Base-by-base conservation (phyloP, 2,329 filamentous ascomycete genomes). In the Talaromyces sp. region DNA sequence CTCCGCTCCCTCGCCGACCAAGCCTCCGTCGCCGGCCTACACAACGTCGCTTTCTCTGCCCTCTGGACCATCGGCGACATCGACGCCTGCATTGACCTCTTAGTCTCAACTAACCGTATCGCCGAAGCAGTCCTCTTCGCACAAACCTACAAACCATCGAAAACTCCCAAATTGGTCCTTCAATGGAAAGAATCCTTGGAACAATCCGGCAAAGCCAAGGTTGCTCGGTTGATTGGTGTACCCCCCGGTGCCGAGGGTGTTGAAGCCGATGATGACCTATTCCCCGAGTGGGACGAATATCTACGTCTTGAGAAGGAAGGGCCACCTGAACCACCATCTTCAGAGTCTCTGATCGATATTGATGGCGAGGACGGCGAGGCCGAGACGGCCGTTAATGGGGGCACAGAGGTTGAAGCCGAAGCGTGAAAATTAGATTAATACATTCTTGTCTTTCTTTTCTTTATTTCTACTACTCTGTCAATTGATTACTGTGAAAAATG, bases 231-330 rank as follows among this genome's bases (percentile, higher is more conserved):
- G 60, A 86, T 99, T 63, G 94, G 91, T 67, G 85, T 92, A 0
- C 95, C 95, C 0, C 91, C 88, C 0, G 89, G 91, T 71, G 91
- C 93, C 67, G 80, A 72, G 34, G 43, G 36, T 13, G 65, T 69
- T n/a, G 68, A 70, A 15, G 81, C 82, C 6, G 85, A 88, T 67
- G 90, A 90, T 47, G 93, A 96, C 2, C 85, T 99, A 71, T 99
- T 99, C 81, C 94, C 94, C 0, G 92, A 97, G 73, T 99, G 95
- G 95, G 91, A 97, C 4, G 90, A 95, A 78, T 97, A 92, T 83
- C 76, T 98, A 71, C 85, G 86, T 73, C 76, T 97, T 68, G 95
- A 98, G 81, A 86, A 85, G 66, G 89, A 93, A 71, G 90, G 91
- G 3, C 75, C 79, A 69, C 65, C 78, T 69, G 68, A 81, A 73